Base-by-base conservation (phyloP, 2,329 filamentous ascomycete genomes). In the Aspergillus glaucus region DNA sequence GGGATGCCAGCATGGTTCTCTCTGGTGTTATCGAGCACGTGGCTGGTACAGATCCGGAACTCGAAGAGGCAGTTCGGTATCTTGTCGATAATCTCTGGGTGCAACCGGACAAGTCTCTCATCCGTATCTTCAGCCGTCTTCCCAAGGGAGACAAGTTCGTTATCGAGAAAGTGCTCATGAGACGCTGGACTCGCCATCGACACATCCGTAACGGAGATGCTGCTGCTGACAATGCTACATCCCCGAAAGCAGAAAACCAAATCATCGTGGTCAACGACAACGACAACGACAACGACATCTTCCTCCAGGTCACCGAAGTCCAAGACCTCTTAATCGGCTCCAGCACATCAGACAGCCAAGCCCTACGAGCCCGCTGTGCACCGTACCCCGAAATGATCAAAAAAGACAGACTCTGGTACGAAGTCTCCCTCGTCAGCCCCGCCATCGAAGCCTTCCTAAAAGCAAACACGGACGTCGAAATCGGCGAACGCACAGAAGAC, bases 1-100 rank as follows among this genome's bases (percentile, higher is more conserved):
- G 71, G 71, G 72, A 74, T 60, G 63, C 68, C 24, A 62, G 61
- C 14, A 56, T 64, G 1, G 52, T 59, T 15, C 41, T 74, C 14
- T 59, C 50, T 36, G 65, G 69, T 1, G 47, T 48, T 12, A 50
- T 58, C 24, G 53, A 62, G 19, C 62, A 64, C 53, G 36, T 48
- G 5, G 44, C 49, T 4, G 56, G 56, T 17, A 46, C 50, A 21
- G 55, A 63, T 8, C 47, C 50, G 0, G 59, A 65, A 15, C 50
- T 66, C 39, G 55, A 65, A 34, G 51, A 60, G 39, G 60, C 63
- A 6, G 61, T 65, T 5, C 53, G 60, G 14, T 46, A 58, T 10
- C 60, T 75, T 21, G 57, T 65, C 22, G 54, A 65, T 4, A 64
- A 60, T 30, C 48, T 74, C 2, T 68, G 65, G 49, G 51, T 72